Percentiles rank a stretch among this genome's conserved stretches.
phyloP scores from a whole-genome alignment of 805 yeast genomes.

The Candida taoyuanica region DNA sequence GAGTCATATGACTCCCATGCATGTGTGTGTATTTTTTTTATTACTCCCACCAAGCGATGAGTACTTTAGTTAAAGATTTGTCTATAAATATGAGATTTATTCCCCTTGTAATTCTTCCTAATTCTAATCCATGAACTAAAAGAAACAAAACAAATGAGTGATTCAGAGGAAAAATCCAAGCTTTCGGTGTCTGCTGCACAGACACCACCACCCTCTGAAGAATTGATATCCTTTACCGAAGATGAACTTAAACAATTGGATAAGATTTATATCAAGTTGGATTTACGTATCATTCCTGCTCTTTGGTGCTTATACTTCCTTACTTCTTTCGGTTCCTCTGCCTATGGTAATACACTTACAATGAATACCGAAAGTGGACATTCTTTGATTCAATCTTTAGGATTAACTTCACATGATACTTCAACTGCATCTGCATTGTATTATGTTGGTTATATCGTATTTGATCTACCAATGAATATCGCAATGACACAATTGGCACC shows the following conservation, averaged over 20 bases:
- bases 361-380: conserved; percentile 66
- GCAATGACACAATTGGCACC: conserved; percentile 81
- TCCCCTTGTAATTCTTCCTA: too few relatives aligned
- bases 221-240: conserved; percentile 17
- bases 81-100: too few relatives aligned
- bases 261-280: conserved; percentile 56
- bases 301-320: conserved; percentile 76
- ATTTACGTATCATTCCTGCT: conserved; percentile 72
- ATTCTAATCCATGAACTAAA: too few relatives aligned
- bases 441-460: conserved; percentile 77
- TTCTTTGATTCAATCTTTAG: conserved; percentile 50
- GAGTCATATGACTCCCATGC: too few relatives aligned
- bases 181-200: background rate
- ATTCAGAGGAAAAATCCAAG: background rate
- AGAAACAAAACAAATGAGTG: background rate
- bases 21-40: too few relatives aligned
- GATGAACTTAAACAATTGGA: conserved; percentile 39
- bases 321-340: conserved; percentile 71
- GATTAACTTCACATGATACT: conserved; percentile 49
- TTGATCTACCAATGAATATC: conserved; percentile 86
- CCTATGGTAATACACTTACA: conserved; percentile 75
- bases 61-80: too few relatives aligned
- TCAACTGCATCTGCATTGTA: conserved; percentile 77
- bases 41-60: too few relatives aligned
- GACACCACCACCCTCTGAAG: too few relatives aligned